Percentiles rank a stretch among this genome's conserved stretches.
Evolutionary conservation across 192 early-diverging fungal species (phyloP).

Genomic region (Gaertneriomyces sp.): DNA sequence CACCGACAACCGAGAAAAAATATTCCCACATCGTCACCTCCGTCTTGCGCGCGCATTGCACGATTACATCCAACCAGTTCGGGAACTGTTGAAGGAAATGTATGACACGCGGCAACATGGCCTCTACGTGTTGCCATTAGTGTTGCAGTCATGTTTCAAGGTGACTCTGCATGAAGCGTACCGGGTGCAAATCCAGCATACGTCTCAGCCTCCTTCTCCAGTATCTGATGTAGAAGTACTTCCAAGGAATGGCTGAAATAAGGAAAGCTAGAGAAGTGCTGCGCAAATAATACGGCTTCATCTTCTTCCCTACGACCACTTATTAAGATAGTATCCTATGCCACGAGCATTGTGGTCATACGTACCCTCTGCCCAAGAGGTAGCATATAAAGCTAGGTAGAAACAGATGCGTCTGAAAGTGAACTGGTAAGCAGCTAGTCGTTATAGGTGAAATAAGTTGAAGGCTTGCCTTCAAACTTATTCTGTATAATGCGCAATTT

Average conservation of each 20-base stretch:
- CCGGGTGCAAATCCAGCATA: constrained; percentile 21
- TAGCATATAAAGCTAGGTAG: constrained; percentile 64
- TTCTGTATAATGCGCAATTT: constrained; percentile 60
- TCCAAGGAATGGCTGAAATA: constrained; percentile 95
- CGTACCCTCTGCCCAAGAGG: constrained; percentile 47
- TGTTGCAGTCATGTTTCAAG: too few relatives aligned
- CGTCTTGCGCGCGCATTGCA: constrained; percentile 94
- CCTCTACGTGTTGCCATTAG: constrained; percentile 17
- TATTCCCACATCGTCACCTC: constrained; percentile 88
- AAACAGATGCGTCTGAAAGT: constrained; percentile 69
- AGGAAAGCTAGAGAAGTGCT: constrained; percentile 64
- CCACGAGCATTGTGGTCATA: not conserved
- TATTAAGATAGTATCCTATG: too few relatives aligned
- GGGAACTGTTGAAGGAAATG: constrained; percentile 77
- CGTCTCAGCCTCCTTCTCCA: constrained; percentile 78
- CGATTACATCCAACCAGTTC: constrained; percentile 81
- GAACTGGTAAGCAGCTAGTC: too few relatives aligned
- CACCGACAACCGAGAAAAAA: constrained; percentile 81
- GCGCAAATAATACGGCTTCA: constrained; percentile 66
- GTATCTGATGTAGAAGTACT: constrained; percentile 79
- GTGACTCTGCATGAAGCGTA: not conserved
- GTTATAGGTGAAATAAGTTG: too few relatives aligned
- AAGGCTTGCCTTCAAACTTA: constrained; percentile 57
- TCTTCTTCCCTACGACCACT: constrained; percentile 34
- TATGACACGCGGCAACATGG: constrained; percentile 67